These are phyloP conservation scores for Fusarium chaquense DNA, from an alignment of 2,329 filamentous ascomycete species.

Conservation along the genomic window DNA sequence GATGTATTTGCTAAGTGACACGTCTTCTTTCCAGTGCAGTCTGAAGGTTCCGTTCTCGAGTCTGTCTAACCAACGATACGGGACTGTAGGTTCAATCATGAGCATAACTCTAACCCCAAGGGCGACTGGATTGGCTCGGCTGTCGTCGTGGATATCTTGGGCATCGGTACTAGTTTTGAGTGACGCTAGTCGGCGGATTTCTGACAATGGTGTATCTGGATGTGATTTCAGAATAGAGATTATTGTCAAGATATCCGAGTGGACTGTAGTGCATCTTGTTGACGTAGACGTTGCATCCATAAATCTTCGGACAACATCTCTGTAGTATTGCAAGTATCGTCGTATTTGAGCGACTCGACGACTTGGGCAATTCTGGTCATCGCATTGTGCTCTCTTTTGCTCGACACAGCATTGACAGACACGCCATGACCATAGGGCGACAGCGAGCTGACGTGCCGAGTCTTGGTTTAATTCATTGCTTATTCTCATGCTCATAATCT, in stretches of 20 bases:
- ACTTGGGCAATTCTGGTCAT: neutral
- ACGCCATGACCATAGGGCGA: neutral
- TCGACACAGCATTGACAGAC: neutral
- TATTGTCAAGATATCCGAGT: neutral
- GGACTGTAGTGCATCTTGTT: accelerated
- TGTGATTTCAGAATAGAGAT: neutral
- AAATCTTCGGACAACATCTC: no score
- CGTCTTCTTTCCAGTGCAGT: neutral
- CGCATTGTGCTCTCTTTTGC: neutral
- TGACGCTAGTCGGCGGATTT: neutral
- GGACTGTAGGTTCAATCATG: neutral
- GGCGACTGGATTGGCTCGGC: neutral
- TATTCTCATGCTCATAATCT: neutral
- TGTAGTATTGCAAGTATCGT: constrained; percentile 2
- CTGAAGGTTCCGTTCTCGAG: neutral
- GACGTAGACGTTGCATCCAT: neutral
- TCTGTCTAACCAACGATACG: neutral
- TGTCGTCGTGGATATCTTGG: accelerated
- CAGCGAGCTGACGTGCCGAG: neutral
- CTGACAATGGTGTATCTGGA: neutral
- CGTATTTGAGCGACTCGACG: neutral
- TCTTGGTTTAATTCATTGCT: neutral
- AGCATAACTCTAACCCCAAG: neutral
- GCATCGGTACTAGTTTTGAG: no score
- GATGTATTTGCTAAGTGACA: neutral